phyloP scores from a whole-genome alignment of 345 rosid genomes.

The Lepidium sativum region DNA sequence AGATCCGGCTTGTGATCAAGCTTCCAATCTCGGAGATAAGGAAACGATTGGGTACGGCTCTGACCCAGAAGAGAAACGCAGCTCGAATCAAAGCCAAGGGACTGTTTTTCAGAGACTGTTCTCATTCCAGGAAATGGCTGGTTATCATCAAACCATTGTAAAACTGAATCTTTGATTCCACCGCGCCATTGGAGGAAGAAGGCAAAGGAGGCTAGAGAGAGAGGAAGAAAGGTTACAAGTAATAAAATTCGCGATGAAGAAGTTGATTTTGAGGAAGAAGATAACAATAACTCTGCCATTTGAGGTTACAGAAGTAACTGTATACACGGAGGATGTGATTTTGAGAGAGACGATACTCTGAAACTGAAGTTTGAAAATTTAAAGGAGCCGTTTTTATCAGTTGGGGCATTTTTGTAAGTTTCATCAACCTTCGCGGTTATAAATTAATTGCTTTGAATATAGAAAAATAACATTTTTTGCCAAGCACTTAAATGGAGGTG shows the following conservation, averaged over 20 bases:
- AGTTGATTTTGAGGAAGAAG: slow-evolving; percentile 22
- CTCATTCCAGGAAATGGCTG: slow-evolving; percentile 51
- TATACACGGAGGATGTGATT: neutral
- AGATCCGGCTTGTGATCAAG: slow-evolving; percentile 47
- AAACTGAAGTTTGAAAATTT: slow-evolving; percentile 12
- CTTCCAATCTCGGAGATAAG: slow-evolving; percentile 56
- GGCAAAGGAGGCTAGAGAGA: slow-evolving; percentile 52
- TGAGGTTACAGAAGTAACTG: neutral
- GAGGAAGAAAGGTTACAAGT: slow-evolving; percentile 46
- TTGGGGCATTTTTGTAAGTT: slow-evolving; percentile 5
- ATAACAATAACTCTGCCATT: slow-evolving; percentile 39
- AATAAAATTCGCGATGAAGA: slow-evolving; percentile 35
- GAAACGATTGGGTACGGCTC: slow-evolving; percentile 46
- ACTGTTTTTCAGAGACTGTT: neutral
- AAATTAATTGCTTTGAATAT: neutral
- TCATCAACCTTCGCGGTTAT: neutral
- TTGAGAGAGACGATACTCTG: neutral
- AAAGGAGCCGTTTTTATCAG: slow-evolving; percentile 21
- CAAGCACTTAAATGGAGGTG: neutral
- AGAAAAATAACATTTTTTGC: neutral
- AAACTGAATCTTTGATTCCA: slow-evolving; percentile 34
- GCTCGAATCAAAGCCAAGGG: slow-evolving; percentile 25
- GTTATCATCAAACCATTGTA: slow-evolving; percentile 32
- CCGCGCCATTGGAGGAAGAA: slow-evolving; percentile 67
- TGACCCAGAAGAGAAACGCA: slow-evolving; percentile 56